phyloP scores from a whole-genome alignment of 441 rosid species.

The Gossypium schwendimanii region DNA sequence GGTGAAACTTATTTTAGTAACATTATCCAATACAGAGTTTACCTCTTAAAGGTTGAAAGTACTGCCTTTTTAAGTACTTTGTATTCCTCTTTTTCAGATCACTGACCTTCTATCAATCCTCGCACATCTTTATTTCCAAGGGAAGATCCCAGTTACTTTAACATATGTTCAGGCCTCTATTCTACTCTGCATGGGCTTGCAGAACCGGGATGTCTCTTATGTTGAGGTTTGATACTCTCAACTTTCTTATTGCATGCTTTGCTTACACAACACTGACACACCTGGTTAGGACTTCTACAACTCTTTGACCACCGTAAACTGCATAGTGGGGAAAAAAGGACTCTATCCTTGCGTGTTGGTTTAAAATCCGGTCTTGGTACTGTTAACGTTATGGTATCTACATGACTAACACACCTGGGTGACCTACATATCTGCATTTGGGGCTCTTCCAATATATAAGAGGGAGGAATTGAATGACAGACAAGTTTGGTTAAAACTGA shows the following conservation, averaged over 20 bases:
- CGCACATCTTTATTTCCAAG: constrained; percentile 68
- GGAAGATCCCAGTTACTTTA: constrained; percentile 73
- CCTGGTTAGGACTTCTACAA: neutral
- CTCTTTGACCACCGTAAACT: neutral
- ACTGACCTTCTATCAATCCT: constrained; percentile 56
- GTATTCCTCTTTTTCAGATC: constrained; percentile 37
- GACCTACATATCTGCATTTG: neutral
- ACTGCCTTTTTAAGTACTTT: neutral
- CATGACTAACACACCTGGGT: neutral
- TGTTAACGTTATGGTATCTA: neutral
- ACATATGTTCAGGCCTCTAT: constrained; percentile 81
- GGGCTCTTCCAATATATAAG: neutral
- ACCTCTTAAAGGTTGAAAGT: neutral
- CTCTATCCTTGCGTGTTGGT: neutral
- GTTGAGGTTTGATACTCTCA: constrained; percentile 53
- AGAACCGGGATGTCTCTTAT: constrained; percentile 48
- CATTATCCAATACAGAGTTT: neutral
- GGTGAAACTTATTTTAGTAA: neutral
- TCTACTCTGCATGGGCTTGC: constrained; percentile 81
- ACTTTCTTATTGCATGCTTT: constrained; percentile 7
- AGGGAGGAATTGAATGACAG: neutral
- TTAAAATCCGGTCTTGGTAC: neutral
- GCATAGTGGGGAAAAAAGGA: neutral
- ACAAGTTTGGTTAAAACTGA: neutral
- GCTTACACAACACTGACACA: neutral